Conservation (phyloP, 352 stramenopile genomes). For the Phytophthora megakarya region DNA sequence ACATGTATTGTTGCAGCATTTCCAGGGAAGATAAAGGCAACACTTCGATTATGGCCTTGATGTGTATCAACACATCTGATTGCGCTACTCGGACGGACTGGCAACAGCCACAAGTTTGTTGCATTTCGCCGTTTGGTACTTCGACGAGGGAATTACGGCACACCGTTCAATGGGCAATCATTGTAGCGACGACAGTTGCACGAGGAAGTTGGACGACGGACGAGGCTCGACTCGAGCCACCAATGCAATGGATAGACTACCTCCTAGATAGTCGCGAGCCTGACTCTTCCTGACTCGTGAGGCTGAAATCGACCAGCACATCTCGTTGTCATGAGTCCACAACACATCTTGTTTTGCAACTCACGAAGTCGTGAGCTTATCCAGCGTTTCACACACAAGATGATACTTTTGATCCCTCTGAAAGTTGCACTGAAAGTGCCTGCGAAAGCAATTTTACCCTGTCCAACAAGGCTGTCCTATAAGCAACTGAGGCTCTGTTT, state of each 20-base stretch:
- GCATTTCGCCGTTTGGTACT: slow-evolving; percentile 1
- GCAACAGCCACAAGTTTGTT: slow-evolving; percentile 1
- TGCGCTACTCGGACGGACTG: no score
- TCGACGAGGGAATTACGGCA: neutral
- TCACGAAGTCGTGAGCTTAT: slow-evolving; percentile 4
- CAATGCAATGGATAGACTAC: slow-evolving; percentile 1
- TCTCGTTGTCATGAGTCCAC: slow-evolving; percentile 4
- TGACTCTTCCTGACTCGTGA: slow-evolving; percentile 23
- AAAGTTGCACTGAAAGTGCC: neutral
- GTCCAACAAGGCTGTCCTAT: neutral
- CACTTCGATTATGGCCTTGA: no score
- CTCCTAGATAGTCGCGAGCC: slow-evolving; percentile 16
- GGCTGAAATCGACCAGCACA: slow-evolving; percentile 18
- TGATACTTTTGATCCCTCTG: neutral
- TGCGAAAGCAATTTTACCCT: neutral
- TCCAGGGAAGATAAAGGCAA: no score
- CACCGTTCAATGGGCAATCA: neutral
- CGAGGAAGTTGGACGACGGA: neutral
- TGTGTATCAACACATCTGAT: no score
- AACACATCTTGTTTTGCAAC: neutral
- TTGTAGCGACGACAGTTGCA: neutral
- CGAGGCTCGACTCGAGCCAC: slow-evolving; percentile 2
- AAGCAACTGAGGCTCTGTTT: no score
- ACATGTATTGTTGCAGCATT: no score
- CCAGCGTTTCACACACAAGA: slow-evolving; percentile 5